Percentiles rank a stretch among this genome's conserved stretches.
These are phyloP conservation scores for Balakata baccata DNA, from an alignment of 345 rosid species.

Conservation along the genomic window DNA sequence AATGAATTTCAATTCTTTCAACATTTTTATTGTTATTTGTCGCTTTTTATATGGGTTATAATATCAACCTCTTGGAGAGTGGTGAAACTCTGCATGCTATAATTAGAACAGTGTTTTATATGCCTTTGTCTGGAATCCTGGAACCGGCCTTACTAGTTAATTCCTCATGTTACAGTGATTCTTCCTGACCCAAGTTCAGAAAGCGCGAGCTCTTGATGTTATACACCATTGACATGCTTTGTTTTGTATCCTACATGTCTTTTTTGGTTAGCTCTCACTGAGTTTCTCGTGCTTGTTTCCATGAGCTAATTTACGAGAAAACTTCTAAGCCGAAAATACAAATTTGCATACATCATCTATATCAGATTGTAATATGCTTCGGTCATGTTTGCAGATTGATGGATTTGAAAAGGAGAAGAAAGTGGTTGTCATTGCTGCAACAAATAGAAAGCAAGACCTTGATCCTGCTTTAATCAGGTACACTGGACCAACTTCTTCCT, in stretches of 20 bases:
- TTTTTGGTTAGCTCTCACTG: neutral
- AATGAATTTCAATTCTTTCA: neutral
- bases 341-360: neutral
- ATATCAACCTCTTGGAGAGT: neutral
- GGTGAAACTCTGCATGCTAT: neutral
- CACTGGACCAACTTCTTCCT: neutral
- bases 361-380: neutral
- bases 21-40: neutral
- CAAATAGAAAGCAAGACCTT: constrained; percentile 93
- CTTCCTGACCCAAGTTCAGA: neutral
- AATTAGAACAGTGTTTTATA: neutral
- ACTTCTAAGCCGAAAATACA: neutral
- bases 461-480: constrained; percentile 93
- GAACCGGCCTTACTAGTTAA: neutral
- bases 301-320: neutral
- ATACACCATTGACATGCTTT: neutral
- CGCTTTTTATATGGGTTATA: neutral
- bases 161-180: neutral
- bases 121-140: neutral
- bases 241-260: neutral
- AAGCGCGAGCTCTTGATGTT: neutral
- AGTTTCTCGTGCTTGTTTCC: neutral
- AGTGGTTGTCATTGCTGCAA: constrained; percentile 87
- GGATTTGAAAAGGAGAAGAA: constrained; percentile 94
- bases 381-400: constrained; percentile 59